Conservation (phyloP, 179 eudicot species). For the Beta lomatogona region DNA sequence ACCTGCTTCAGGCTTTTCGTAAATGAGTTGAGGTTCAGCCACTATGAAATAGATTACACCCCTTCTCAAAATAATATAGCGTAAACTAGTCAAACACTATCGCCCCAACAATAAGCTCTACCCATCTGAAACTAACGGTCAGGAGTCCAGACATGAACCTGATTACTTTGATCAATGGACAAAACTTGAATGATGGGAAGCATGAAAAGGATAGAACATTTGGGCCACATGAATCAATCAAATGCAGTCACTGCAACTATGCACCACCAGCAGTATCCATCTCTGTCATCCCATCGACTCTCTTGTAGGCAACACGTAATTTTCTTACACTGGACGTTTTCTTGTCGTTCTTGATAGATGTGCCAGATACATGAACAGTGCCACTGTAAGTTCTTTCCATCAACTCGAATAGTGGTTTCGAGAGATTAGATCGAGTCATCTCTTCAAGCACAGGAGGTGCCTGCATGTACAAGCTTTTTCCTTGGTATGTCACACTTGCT, state of each 20-base stretch:
- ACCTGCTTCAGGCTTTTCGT: background rate
- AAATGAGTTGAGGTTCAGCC: background rate
- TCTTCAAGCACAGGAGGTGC: conserved; percentile 96
- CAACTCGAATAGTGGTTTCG: conserved; percentile 63
- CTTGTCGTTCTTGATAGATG: conserved; percentile 50
- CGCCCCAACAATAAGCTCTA: background rate
- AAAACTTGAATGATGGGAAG: background rate
- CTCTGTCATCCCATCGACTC: conserved; percentile 64
- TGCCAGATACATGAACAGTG: conserved; percentile 68
- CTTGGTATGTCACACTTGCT: conserved; percentile 71
- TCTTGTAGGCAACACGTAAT: conserved; percentile 73
- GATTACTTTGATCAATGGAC: background rate
- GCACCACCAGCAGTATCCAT: conserved; percentile 88
- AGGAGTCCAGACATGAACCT: background rate
- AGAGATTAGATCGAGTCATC: conserved; percentile 80
- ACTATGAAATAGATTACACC: background rate
- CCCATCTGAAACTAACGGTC: conserved; percentile 2
- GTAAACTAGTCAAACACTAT: background rate
- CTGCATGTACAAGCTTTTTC: conserved; percentile 91
- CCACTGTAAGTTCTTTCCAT: conserved; percentile 67
- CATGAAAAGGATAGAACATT: background rate
- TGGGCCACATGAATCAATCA: background rate
- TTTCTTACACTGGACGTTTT: conserved; percentile 67
- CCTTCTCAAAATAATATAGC: background rate
- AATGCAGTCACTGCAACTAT: conserved; percentile 19